Base-by-base conservation (phyloP, 805 yeast genomes). In the Saturnispora saitoi region DNA sequence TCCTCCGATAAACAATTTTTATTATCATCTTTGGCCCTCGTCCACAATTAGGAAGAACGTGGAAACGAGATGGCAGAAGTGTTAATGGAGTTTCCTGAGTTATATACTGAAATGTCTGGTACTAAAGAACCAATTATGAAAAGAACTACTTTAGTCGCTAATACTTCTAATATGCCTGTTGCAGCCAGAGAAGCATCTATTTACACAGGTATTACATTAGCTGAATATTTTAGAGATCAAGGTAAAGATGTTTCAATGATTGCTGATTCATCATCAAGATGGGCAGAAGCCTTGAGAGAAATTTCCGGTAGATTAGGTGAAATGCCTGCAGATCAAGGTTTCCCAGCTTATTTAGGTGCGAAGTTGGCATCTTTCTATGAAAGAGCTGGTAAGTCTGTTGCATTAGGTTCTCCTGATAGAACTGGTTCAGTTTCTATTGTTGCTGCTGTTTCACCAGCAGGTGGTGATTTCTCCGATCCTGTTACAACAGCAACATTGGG, bases 301-400 rank as follows among this genome's bases (percentile, higher is more conserved):
- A 85, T 93, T 68, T 90, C 98, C 47, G 99, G 99, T 80, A 95
- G 99, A 80, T 77, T 93, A 69, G 99, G 99, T 73, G 99, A 93
- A 77, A 93, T 93, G 99, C 99, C 99, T 67, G 99, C 99, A 54
- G 99, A 93, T 73, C 99, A 95, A 77, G 99, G 99, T 77, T 93
- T 90, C 93, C 99, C 99, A 53, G 99, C 99, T 46, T 93, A 93
- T 69, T 77, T 93, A 68, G 99, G 99, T 75, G 96, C 99, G 47
- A 93, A 93, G 68, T 79, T 93, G 62, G 98, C 99, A 50, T 91
- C 98, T 49, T 93, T 93, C 80, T 93, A 93, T 71, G 99, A 93
- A 75, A 88, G 99, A 76, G 99, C 99, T 42, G 99, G 99, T 73
- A 88, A 85, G 68, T 95, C 96, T 41, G 76, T 83, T 61, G 91